A percentile compares a stretch with the other conserved stretches of the same genome.
Evolutionary conservation across 2,329 filamentous ascomycete species (phyloP).

Genomic region (Beauveria varroae): DNA sequence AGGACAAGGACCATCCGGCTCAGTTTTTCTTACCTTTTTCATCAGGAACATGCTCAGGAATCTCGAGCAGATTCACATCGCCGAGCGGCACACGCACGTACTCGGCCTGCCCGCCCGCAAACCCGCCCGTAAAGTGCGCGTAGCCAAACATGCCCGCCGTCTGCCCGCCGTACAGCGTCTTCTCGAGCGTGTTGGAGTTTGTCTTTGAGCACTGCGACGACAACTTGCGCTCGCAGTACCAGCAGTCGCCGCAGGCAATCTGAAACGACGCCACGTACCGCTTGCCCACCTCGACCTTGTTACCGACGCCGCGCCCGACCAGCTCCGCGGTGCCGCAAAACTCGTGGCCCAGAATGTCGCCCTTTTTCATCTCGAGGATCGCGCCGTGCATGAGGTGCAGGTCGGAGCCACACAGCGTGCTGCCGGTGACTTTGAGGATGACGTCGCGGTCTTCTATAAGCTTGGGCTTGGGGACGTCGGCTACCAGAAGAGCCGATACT

Average conservation of each 20-base stretch:
- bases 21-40: conserved; percentile 53
- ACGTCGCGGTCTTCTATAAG: conserved; percentile 69
- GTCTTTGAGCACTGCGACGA: conserved; percentile 76
- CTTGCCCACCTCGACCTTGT: conserved; percentile 46
- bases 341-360: conserved; percentile 60
- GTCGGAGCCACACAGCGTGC: conserved; percentile 51
- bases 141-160: conserved; percentile 71
- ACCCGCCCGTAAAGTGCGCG: conserved; percentile 75
- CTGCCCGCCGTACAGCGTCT: conserved; percentile 70
- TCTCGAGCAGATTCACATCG: conserved; percentile 71
- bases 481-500: conserved; percentile 20
- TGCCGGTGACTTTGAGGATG: conserved; percentile 69
- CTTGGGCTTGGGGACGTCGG: conserved; percentile 61
- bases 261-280: conserved; percentile 82
- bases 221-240: conserved; percentile 70
- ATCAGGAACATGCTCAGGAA: conserved; percentile 73
- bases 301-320: conserved; percentile 47
- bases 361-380: conserved; percentile 52
- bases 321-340: conserved; percentile 51
- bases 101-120: conserved; percentile 81
- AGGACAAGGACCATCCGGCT: too few species aligned
- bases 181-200: conserved; percentile 62
- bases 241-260: conserved; percentile 67
- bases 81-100: conserved; percentile 76
- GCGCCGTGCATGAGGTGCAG: conserved; percentile 49